Evolutionary conservation across 164 flowering plant species (phyloP).

Genomic region (Stephania japonica): DNA sequence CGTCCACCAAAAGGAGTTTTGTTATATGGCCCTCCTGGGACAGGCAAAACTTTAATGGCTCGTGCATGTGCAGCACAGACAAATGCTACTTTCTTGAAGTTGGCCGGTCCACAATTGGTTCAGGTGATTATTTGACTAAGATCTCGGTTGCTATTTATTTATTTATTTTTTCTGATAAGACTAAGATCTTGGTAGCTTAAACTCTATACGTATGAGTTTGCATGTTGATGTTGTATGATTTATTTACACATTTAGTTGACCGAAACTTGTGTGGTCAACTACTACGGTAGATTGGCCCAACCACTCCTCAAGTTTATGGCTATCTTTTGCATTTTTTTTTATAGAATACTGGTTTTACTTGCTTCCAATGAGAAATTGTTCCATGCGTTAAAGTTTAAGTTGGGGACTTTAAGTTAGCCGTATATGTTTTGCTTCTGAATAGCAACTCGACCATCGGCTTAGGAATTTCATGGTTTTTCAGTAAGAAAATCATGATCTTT

Average conservation of each 20-base stretch:
- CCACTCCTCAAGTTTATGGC: neutral
- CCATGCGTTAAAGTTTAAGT: neutral
- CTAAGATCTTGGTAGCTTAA: neutral
- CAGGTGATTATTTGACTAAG: conserved; percentile 43
- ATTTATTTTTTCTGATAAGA: neutral
- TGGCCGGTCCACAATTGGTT: conserved; percentile 96
- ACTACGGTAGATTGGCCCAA: neutral
- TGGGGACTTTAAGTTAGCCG: neutral
- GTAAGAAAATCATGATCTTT: neutral
- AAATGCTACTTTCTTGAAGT: conserved; percentile 88
- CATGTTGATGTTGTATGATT: neutral
- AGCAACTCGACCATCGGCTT: neutral
- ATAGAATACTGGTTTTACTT: neutral
- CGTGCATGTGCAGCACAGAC: conserved; percentile 98
- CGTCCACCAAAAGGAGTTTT: conserved; percentile 96
- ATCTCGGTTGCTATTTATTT: neutral
- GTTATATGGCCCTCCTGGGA: conserved; percentile 95
- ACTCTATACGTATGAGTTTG: neutral
- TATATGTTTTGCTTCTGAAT: neutral
- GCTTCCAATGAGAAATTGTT: neutral
- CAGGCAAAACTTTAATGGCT: conserved; percentile 95
- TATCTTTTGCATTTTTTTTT: neutral
- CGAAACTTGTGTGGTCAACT: neutral
- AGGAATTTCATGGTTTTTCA: neutral
- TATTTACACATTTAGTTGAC: neutral